Evolutionary conservation across 306 rosid species (phyloP).

Genomic region (Cyclanthera cordifolia): DNA sequence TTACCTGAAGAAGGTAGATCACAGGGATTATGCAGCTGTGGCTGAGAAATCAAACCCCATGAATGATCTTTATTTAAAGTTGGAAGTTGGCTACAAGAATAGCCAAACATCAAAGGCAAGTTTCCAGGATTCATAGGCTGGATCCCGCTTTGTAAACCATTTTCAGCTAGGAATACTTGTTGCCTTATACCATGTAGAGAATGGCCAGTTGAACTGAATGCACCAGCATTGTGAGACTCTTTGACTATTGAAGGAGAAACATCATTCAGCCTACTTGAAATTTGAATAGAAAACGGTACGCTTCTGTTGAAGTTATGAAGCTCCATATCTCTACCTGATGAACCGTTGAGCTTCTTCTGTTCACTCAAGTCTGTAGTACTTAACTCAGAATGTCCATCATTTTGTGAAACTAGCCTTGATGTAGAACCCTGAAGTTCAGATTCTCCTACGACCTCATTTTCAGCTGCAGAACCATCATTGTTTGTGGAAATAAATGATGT

Average conservation of each 20-base stretch:
- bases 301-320: background rate
- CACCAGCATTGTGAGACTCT: conserved; percentile 7
- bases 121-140: conserved; percentile 47
- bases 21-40: conserved; percentile 52
- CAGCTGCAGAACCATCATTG: conserved; percentile 4
- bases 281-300: conserved; percentile 7
- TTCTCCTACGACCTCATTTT: conserved; percentile 8
- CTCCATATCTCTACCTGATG: conserved; percentile 7
- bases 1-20: conserved; percentile 67
- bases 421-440: conserved; percentile 24
- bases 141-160: conserved; percentile 29
- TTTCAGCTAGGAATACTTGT: conserved; percentile 49
- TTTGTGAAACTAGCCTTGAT: conserved; percentile 43
- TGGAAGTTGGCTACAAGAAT: conserved; percentile 72
- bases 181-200: conserved; percentile 57
- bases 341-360: conserved; percentile 9
- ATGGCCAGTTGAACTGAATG: conserved; percentile 29
- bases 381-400: conserved; percentile 42
- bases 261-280: background rate
- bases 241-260: background rate
- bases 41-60: conserved; percentile 55
- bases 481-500: background rate
- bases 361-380: conserved; percentile 27
- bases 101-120: conserved; percentile 71
- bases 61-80: conserved; percentile 64